Evolutionary conservation across 2,329 filamentous ascomycete species (phyloP).

Genomic region (Fusarium anguioides): DNA sequence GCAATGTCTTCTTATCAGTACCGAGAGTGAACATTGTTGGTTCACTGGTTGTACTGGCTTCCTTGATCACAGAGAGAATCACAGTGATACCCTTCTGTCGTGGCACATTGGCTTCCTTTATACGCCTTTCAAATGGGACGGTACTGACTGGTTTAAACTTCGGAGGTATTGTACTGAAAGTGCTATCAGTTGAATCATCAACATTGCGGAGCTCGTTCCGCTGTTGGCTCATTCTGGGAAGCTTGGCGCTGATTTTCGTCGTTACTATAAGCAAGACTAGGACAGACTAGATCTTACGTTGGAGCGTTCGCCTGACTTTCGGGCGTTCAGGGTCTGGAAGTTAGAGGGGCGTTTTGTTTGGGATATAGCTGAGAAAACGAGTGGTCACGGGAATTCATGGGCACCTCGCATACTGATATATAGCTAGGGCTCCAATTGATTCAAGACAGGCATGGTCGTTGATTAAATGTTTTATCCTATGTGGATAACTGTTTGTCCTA

Average conservation of each 20-base stretch:
- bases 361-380: not conserved
- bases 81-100: not conserved
- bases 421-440: not conserved
- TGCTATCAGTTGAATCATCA: not conserved
- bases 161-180: not conserved
- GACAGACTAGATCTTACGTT: too few species aligned
- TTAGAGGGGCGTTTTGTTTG: not conserved
- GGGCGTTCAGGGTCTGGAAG: not conserved
- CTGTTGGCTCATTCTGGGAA: too few species aligned
- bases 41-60: not conserved
- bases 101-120: too few species aligned
- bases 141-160: not conserved
- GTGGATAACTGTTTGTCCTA: not conserved
- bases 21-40: not conserved
- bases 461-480: not conserved
- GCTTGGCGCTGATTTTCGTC: not conserved
- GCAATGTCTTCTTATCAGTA: not conserved
- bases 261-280: too few species aligned
- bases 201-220: not conserved
- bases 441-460: not conserved
- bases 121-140: not conserved
- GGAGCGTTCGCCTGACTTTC: too few species aligned
- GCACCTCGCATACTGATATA: not conserved
- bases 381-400: not conserved
- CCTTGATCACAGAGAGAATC: not conserved